Conservation (phyloP, 768 basidiomycete species). For the Dioszegia hungarica region DNA sequence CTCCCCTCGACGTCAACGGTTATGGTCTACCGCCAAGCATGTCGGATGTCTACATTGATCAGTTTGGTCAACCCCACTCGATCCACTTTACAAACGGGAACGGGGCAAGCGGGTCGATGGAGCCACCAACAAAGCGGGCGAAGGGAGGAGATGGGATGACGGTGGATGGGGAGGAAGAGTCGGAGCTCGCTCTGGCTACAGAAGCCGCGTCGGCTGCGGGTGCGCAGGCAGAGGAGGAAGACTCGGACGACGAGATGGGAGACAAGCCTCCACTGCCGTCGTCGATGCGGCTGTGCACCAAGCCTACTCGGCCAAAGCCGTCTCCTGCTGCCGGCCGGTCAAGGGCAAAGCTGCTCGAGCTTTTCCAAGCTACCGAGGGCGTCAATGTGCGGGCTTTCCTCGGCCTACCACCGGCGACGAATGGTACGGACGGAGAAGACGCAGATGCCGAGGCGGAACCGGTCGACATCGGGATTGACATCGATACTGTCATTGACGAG, state of each 20-base stretch:
- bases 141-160: background rate
- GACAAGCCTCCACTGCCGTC: conserved; percentile 28
- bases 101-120: conserved; percentile 11
- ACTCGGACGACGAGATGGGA: conserved; percentile 27
- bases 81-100: conserved; percentile 14
- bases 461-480: conserved; percentile 51
- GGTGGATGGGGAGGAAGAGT: conserved; percentile 9
- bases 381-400: conserved; percentile 24
- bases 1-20: conserved; percentile 35
- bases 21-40: conserved; percentile 23
- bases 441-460: conserved; percentile 30
- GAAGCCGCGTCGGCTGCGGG: background rate
- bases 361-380: conserved; percentile 34
- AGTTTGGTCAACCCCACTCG: conserved; percentile 37
- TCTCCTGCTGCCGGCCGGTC: conserved; percentile 22
- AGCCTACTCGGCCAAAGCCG: conserved; percentile 34
- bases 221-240: conserved; percentile 15
- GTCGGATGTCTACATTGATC: conserved; percentile 41
- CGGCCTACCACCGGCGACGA: conserved; percentile 16
- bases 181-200: background rate
- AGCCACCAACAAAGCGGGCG: conserved; percentile 5
- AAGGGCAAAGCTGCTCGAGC: conserved; percentile 40
- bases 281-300: conserved; percentile 36
- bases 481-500: conserved; percentile 85
- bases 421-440: too few relatives aligned